Percentiles rank a stretch among this genome's conserved stretches.
These are phyloP conservation scores for Irpex sp. DNA, from an alignment of 1,284 basidiomycete genomes.

Conservation along the genomic window DNA sequence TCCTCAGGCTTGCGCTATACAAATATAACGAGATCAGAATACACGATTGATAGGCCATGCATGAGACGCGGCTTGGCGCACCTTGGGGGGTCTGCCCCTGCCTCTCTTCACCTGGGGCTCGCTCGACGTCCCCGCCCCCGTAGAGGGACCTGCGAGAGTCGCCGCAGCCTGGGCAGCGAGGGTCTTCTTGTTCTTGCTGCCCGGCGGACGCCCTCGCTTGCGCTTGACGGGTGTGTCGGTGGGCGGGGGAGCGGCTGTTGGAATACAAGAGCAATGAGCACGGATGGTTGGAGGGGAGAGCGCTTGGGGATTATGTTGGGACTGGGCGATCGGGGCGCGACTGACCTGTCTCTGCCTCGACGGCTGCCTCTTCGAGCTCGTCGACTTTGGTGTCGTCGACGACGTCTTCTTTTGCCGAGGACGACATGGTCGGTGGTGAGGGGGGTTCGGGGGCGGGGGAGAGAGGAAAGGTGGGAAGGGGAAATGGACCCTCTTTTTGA, in stretches of 20 bases:
- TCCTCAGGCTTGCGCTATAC: constrained; percentile 52
- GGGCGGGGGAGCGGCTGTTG: constrained; percentile 12
- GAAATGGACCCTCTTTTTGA: constrained; percentile 63
- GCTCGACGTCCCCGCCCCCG: constrained; percentile 29
- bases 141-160: constrained; percentile 20
- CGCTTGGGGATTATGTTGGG: constrained; percentile 18
- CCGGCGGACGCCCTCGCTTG: constrained; percentile 74
- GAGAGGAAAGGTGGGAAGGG: constrained; percentile 54
- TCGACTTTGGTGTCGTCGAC: constrained; percentile 38
- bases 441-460: constrained; percentile 29
- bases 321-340: constrained; percentile 20
- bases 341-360: constrained; percentile 34
- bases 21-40: constrained; percentile 16
- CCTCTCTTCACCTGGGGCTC: constrained; percentile 45
- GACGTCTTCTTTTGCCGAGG: constrained; percentile 35
- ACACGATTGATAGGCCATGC: not conserved
- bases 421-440: constrained; percentile 38
- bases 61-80: constrained; percentile 28
- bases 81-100: constrained; percentile 77
- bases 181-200: constrained; percentile 77
- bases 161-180: constrained; percentile 33
- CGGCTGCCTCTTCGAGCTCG: constrained; percentile 39
- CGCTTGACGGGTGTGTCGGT: constrained; percentile 45
- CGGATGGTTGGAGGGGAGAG: constrained; percentile 15
- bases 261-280: constrained; percentile 13